A percentile compares a stretch with the other conserved stretches of the same genome.
phyloP scores from a whole-genome alignment of 2,329 filamentous ascomycete species.

The Epichloe sibirici region DNA sequence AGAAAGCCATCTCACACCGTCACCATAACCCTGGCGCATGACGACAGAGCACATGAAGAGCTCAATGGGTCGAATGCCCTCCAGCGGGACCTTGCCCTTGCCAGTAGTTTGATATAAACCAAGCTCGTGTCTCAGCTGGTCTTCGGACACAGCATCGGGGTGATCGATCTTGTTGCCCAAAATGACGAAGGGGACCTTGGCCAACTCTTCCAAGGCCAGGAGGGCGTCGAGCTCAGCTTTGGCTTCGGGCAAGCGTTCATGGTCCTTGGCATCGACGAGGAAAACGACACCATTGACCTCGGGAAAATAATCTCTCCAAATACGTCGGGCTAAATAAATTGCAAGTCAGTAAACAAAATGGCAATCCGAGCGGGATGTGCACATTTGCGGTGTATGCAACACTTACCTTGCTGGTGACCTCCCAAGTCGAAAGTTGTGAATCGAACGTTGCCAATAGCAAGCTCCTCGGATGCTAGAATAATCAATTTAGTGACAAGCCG shows the following conservation, averaged over 20 bases:
- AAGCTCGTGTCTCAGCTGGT: conserved; percentile 83
- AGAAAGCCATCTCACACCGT: conserved; percentile 82
- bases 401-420: conserved; percentile 76
- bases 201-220: conserved; percentile 89
- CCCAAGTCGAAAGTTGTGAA: conserved; percentile 93
- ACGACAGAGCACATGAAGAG: conserved; percentile 99
- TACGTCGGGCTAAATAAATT: conserved; percentile 58
- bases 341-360: conserved; percentile 9
- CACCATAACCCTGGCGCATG: conserved; percentile 91
- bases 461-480: conserved; percentile 66
- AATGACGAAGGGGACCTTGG: conserved; percentile 90
- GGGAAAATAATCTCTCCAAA: conserved; percentile 96
- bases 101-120: conserved; percentile 94
- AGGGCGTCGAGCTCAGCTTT: conserved; percentile 96
- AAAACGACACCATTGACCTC: conserved; percentile 96
- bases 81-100: conserved; percentile 85
- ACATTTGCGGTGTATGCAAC: not conserved
- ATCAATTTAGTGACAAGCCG: conserved; percentile 8
- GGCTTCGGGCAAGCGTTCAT: conserved; percentile 84
- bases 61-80: conserved; percentile 90
- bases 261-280: conserved; percentile 94
- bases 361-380: not conserved
- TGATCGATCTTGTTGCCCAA: conserved; percentile 99
- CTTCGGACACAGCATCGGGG: conserved; percentile 87
- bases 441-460: conserved; percentile 83